Evolutionary conservation across 257 asterid genomes (phyloP).

Genomic region (Ilex aquifolium): DNA sequence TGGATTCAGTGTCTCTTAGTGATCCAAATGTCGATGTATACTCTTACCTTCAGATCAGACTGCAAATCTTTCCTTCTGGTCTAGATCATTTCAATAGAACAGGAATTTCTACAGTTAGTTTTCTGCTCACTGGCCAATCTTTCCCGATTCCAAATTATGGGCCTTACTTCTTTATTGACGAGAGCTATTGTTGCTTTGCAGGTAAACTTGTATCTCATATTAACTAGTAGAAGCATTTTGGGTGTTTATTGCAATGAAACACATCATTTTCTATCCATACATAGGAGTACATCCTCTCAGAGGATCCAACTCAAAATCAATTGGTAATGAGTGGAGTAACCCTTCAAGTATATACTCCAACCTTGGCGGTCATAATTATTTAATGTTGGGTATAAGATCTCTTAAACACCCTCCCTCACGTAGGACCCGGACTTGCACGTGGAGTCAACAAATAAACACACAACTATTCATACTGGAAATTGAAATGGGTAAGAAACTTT

Average conservation of each 20-base stretch:
- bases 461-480: no score
- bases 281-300: not conserved
- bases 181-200: conserved; percentile 49
- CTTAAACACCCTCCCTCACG: no score
- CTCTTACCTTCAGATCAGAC: conserved; percentile 42
- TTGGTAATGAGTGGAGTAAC: no score
- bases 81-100: conserved; percentile 50
- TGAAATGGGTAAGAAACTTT: no score
- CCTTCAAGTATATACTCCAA: no score
- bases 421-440: no score
- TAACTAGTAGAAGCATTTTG: not conserved
- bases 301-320: no score
- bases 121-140: conserved; percentile 62
- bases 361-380: no score
- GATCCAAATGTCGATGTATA: conserved; percentile 38
- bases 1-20: conserved; percentile 47
- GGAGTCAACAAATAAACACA: no score
- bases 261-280: not conserved
- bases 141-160: conserved; percentile 43
- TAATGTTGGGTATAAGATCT: no score
- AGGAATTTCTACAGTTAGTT: conserved; percentile 49
- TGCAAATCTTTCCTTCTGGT: conserved; percentile 70
- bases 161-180: conserved; percentile 61
- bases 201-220: conserved; percentile 30
- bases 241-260: not conserved